Base-by-base conservation (phyloP, 1,284 basidiomycete species). In the Schizophyllum amplum region DNA sequence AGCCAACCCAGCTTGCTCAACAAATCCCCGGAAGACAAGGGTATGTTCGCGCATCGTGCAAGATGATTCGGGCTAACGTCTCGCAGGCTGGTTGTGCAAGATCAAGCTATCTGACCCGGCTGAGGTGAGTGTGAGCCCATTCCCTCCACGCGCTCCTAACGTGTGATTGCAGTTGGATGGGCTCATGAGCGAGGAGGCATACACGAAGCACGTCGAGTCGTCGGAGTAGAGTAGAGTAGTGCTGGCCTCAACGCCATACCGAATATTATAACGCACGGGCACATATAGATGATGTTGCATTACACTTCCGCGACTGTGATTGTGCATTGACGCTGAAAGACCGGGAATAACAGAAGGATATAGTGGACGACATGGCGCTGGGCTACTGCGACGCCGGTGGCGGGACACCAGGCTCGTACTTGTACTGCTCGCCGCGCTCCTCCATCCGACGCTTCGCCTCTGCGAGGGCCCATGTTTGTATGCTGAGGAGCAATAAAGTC, bases 31-130 rank as follows among this genome's bases (percentile, higher is more conserved):
- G 88, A 95, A 68, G 79, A 83, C 48, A 77, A 92, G 69, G 95
- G 95, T 95, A 65, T 66, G 81, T 52, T 20, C 20, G 23, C 9
- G 46, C 49, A 9, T n/a, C 25, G 4, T 24, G 5, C 22, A 52
- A 23, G 24, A 54, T 55, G 60, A 23, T 57, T 17, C 17, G 15
- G 3, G 52, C 52, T 20, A 7, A 26, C 9, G 7, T 13, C n/a
- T n/a, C 22, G 20, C 52, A 96, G 95, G 95, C 56, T 98, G 95
- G 95, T 82, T 98, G 54, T 94, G 91, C 84, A 95, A 93, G 77
- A 87, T 99, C 69, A 85, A 90, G 72, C 73, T 98, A 55, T 81
- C 87, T 26, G 75, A 92, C 60, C 86, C 90, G 4, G 70, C 78
- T 5, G 90, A 92, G 83, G 85, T 90, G 70, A 51, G 75, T 53